These are phyloP conservation scores for Pleoardoris graminearum DNA, from an alignment of 2,329 filamentous ascomycete species.

Conservation along the genomic window DNA sequence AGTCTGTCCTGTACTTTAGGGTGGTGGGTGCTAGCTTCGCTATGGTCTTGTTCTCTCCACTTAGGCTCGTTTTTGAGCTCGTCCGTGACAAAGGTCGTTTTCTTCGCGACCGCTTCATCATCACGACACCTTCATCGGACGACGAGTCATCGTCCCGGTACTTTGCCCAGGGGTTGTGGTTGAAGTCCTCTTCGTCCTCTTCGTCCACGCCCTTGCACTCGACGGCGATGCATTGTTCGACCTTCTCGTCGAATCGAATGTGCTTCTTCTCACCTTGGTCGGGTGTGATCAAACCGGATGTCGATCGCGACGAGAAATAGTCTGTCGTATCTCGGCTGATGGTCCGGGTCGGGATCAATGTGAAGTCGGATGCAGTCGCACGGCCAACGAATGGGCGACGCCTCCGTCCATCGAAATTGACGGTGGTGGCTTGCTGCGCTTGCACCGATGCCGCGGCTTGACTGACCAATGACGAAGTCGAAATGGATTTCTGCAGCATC, in stretches of 20 bases:
- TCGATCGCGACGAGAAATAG: constrained; percentile 66
- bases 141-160: constrained; percentile 55
- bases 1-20: constrained; percentile 80
- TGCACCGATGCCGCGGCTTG: constrained; percentile 86
- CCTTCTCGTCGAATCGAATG: constrained; percentile 95
- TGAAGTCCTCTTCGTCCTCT: constrained; percentile 59
- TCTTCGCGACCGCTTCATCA: constrained; percentile 72
- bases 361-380: constrained; percentile 67
- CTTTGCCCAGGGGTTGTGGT: constrained; percentile 45
- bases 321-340: constrained; percentile 66
- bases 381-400: constrained; percentile 62
- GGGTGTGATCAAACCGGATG: constrained; percentile 71
- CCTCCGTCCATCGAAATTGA: constrained; percentile 49
- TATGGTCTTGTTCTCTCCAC: constrained; percentile 77
- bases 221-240: constrained; percentile 93
- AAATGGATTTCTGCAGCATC: constrained; percentile 87
- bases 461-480: constrained; percentile 84
- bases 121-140: constrained; percentile 75
- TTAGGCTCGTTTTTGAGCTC: constrained; percentile 60
- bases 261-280: constrained; percentile 70
- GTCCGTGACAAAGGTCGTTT: constrained; percentile 57
- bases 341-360: constrained; percentile 64
- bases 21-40: constrained; percentile 86
- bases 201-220: constrained; percentile 81
- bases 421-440: constrained; percentile 71